phyloP scores from a whole-genome alignment of 345 rosid genomes.

The Cochlearia excelsa region DNA sequence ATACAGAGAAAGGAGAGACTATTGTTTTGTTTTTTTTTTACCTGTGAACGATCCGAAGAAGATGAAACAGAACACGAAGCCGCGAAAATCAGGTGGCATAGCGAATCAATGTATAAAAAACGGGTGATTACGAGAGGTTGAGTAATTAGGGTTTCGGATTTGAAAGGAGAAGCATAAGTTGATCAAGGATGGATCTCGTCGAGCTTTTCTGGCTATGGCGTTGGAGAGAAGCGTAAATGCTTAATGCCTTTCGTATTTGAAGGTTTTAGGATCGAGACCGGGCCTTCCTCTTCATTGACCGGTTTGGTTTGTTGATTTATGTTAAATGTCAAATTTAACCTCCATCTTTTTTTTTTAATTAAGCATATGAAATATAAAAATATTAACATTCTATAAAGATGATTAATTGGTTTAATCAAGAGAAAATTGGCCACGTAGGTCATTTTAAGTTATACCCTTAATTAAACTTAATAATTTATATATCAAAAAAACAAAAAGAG shows the following conservation, averaged over 20 bases:
- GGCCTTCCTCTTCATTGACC: conserved; percentile 14
- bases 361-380: too few species aligned
- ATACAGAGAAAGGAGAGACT: neutral
- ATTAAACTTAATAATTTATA: too few species aligned
- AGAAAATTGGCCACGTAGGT: too few species aligned
- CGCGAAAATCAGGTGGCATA: conserved; percentile 28
- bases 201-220: conserved; percentile 25
- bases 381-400: too few species aligned
- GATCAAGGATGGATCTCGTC: conserved; percentile 16
- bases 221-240: conserved; percentile 2
- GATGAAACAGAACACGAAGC: conserved; percentile 24
- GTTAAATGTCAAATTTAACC: too few species aligned
- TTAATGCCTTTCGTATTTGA: conserved; percentile 1
- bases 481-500: too few species aligned
- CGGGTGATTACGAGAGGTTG: conserved; percentile 1
- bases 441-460: too few species aligned
- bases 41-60: conserved; percentile 32
- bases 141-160: conserved; percentile 6
- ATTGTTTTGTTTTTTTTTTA: neutral
- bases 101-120: conserved; percentile 18
- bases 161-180: neutral
- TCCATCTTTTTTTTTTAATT: too few species aligned
- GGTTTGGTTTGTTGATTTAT: conserved; percentile 6
- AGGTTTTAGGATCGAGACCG: conserved; percentile 8
- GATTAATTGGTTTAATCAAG: too few species aligned